A percentile compares a stretch with the other conserved stretches of the same genome.
Conservation (phyloP, 192 early-diverging fungal species). For the Tieghemiomyces parasiticus region DNA sequence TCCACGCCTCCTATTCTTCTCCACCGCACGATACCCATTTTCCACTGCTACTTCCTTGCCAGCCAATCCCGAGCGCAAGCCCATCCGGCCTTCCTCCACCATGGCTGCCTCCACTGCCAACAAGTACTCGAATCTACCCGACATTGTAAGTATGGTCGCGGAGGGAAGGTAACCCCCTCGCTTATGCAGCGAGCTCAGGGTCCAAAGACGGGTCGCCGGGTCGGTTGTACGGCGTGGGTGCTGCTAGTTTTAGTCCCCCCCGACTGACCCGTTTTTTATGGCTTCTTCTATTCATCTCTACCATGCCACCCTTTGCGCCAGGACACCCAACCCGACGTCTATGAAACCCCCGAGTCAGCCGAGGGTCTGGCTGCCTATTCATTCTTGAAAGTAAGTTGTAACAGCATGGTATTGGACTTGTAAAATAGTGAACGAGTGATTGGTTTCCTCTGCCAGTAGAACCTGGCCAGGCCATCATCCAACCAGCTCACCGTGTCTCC, state of each 20-base stretch:
- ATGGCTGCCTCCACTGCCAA: constrained; percentile 23
- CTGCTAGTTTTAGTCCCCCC: not conserved
- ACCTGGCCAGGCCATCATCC: too few species aligned
- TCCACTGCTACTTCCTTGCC: too few species aligned
- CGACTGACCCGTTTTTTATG: not conserved
- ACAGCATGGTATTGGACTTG: too few species aligned
- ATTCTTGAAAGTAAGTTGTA: not conserved
- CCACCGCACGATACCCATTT: too few species aligned
- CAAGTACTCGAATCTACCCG: constrained; percentile 65
- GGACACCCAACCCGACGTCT: constrained; percentile 72
- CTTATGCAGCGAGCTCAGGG: not conserved
- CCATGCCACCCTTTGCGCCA: constrained; percentile 8
- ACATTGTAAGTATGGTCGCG: constrained; percentile 39
- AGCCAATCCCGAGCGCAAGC: too few species aligned
- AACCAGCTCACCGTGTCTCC: too few species aligned
- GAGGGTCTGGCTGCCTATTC: not conserved
- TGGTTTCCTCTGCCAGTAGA: too few species aligned
- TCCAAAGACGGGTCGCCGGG: not conserved
- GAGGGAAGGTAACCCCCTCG: not conserved
- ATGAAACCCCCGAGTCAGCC: constrained; percentile 49
- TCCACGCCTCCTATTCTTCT: too few species aligned
- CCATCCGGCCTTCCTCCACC: too few species aligned
- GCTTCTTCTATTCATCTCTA: not conserved
- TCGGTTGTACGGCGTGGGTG: not conserved
- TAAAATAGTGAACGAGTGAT: too few species aligned